Conservation (phyloP, 352 stramenopile genomes). For the Globisporangium ultimum region DNA sequence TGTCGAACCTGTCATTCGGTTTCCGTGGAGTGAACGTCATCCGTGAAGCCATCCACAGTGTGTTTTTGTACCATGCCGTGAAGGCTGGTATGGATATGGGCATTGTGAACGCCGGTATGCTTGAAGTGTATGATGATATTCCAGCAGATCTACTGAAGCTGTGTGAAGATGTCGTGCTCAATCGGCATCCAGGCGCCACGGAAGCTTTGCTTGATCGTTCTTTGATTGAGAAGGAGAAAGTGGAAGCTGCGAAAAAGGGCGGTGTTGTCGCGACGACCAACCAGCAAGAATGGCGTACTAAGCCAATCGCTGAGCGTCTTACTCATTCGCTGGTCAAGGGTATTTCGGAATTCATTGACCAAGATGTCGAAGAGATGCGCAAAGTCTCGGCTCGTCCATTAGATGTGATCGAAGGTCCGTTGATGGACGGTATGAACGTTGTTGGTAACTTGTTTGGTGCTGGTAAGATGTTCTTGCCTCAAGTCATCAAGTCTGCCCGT, state of each 20-base stretch:
- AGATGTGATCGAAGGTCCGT: conserved; percentile 96
- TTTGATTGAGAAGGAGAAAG: conserved; percentile 79
- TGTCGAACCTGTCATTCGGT: conserved; percentile 97
- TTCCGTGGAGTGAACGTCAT: conserved; percentile 98
- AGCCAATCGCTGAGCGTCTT: conserved; percentile 90
- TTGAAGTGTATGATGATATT: conserved; percentile 87
- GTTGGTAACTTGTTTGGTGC: conserved; percentile 96
- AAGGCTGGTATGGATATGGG: conserved; percentile 98
- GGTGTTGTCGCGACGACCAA: conserved; percentile 45
- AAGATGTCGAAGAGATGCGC: conserved; percentile 95
- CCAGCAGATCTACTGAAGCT: conserved; percentile 82
- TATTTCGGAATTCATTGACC: conserved; percentile 95
- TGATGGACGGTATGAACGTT: conserved; percentile 99
- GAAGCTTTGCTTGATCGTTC: conserved; percentile 91
- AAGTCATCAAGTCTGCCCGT: conserved; percentile 98
- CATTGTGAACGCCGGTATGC: conserved; percentile 95
- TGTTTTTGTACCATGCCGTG: conserved; percentile 96
- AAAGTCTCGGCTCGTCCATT: conserved; percentile 70
- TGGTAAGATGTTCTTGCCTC: conserved; percentile 98
- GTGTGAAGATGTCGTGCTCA: conserved; percentile 94
- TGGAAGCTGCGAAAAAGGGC: conserved; percentile 84
- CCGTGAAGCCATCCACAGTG: conserved; percentile 94
- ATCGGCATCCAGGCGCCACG: conserved; percentile 85
- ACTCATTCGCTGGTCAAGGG: conserved; percentile 97
- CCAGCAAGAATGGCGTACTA: conserved; percentile 88